Conservation (phyloP, 495 filamentous ascomycete genomes). For the Wilcoxina mikolae region DNA sequence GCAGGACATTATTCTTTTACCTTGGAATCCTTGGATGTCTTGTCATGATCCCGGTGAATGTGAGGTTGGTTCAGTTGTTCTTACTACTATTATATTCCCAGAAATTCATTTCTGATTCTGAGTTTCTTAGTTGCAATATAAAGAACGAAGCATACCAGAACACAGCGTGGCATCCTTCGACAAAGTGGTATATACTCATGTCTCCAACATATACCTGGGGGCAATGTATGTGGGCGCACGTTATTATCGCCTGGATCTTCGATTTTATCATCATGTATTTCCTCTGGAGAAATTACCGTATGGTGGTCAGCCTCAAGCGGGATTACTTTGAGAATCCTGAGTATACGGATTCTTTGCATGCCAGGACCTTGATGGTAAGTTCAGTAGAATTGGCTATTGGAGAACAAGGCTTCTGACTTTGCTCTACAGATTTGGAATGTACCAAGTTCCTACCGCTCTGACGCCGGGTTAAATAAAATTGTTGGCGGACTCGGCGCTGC, state of each 20-base stretch:
- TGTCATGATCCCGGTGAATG: constrained; percentile 73
- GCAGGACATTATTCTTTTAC: constrained; percentile 69
- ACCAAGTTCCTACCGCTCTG: constrained; percentile 52
- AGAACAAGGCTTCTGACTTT: constrained; percentile 4
- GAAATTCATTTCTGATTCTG: background rate
- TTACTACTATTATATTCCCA: background rate
- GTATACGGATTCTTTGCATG: constrained; percentile 75
- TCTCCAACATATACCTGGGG: constrained; percentile 44
- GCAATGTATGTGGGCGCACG: constrained; percentile 59
- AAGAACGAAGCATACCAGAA: constrained; percentile 4
- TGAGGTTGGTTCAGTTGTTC: constrained; percentile 21
- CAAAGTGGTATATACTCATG: constrained; percentile 37
- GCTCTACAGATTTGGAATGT: constrained; percentile 64
- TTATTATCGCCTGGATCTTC: constrained; percentile 64
- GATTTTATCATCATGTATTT: constrained; percentile 62
- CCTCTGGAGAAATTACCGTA: constrained; percentile 75
- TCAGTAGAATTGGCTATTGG: background rate
- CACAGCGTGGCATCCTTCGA: constrained; percentile 7
- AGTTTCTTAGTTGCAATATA: constrained; percentile 25
- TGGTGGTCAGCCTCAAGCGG: constrained; percentile 51
- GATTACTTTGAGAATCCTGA: constrained; percentile 75
- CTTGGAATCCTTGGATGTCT: constrained; percentile 59
- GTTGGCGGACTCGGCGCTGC: constrained; percentile 16
- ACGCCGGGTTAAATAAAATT: constrained; percentile 56
- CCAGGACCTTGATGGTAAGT: constrained; percentile 73